Percentiles rank a stretch among this genome's conserved stretches.
Conservation (phyloP, 768 basidiomycete species). For the Tulasnella calospora region DNA sequence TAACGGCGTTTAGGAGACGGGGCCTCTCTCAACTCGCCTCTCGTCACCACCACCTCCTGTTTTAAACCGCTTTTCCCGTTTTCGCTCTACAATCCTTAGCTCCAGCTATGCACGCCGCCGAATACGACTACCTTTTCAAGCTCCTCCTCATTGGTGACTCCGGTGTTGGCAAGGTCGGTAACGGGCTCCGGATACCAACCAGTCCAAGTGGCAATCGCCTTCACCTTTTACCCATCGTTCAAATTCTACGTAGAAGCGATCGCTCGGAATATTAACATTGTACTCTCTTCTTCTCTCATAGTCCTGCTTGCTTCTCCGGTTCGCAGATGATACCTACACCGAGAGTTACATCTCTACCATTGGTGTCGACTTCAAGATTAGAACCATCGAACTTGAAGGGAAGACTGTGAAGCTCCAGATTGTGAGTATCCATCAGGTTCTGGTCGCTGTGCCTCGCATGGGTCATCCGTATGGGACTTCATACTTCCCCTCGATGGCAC, state of each 20-base stretch:
- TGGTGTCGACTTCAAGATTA: constrained; percentile 98
- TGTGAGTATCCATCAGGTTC: constrained; percentile 49
- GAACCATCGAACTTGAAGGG: constrained; percentile 96
- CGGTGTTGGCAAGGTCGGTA: constrained; percentile 82
- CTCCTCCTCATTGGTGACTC: constrained; percentile 92
- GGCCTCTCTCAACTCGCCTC: constrained; percentile 1
- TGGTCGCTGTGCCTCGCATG: neutral
- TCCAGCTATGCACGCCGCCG: constrained; percentile 72
- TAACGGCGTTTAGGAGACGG: constrained; percentile 1
- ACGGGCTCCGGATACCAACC: constrained; percentile 27
- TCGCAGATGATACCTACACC: constrained; percentile 95
- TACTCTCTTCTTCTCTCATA: constrained; percentile 39
- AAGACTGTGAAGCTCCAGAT: constrained; percentile 99
- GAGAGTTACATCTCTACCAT: constrained; percentile 97
- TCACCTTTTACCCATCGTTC: neutral
- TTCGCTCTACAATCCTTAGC: neutral
- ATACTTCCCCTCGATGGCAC: neutral
- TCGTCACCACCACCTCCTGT: constrained; percentile 10
- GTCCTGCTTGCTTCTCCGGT: constrained; percentile 88
- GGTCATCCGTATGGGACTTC: neutral
- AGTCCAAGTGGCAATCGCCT: constrained; percentile 11
- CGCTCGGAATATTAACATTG: neutral
- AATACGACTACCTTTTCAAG: constrained; percentile 95
- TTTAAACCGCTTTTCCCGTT: neutral
- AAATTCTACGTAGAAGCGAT: neutral